Conservation (phyloP, 1,284 basidiomycete species). For the Boletus albobrunnescens region DNA sequence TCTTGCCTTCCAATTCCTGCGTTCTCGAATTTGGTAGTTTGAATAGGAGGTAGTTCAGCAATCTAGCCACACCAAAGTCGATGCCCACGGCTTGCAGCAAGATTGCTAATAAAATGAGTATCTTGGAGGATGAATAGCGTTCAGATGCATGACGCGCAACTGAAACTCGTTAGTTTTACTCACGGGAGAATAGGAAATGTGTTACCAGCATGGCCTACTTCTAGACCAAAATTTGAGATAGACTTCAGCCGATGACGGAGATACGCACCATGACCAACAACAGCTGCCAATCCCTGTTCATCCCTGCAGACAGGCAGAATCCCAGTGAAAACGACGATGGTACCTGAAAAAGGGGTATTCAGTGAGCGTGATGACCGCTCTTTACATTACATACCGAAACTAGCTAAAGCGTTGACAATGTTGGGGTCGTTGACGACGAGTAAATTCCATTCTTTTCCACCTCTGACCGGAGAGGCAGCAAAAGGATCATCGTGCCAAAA, state of each 20-base stretch:
- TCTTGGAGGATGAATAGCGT: slow-evolving; percentile 55
- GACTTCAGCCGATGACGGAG: neutral
- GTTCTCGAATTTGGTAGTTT: slow-evolving; percentile 82
- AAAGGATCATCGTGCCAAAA: slow-evolving; percentile 26
- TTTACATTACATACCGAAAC: slow-evolving; percentile 53
- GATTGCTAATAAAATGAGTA: slow-evolving; percentile 49
- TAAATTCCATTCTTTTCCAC: slow-evolving; percentile 63
- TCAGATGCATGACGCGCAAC: slow-evolving; percentile 79
- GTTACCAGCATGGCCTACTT: slow-evolving; percentile 81
- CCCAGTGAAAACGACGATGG: slow-evolving; percentile 87
- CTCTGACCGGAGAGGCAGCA: slow-evolving; percentile 23
- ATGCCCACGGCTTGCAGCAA: slow-evolving; percentile 54
- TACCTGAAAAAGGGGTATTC: slow-evolving; percentile 38
- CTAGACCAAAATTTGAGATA: slow-evolving; percentile 36
- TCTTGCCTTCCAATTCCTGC: slow-evolving; percentile 75
- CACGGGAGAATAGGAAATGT: slow-evolving; percentile 1
- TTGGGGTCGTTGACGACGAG: slow-evolving; percentile 77
- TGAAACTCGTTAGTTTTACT: slow-evolving; percentile 26
- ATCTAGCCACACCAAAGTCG: slow-evolving; percentile 46
- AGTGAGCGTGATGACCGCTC: neutral
- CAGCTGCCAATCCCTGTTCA: slow-evolving; percentile 81
- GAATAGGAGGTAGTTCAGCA: slow-evolving; percentile 55
- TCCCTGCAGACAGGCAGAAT: slow-evolving; percentile 79
- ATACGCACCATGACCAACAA: slow-evolving; percentile 77
- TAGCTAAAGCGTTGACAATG: slow-evolving; percentile 78